A percentile compares a stretch with the other conserved stretches of the same genome.
phyloP scores from a whole-genome alignment of 1,284 basidiomycete genomes.

The Phellinidium pouzarii region DNA sequence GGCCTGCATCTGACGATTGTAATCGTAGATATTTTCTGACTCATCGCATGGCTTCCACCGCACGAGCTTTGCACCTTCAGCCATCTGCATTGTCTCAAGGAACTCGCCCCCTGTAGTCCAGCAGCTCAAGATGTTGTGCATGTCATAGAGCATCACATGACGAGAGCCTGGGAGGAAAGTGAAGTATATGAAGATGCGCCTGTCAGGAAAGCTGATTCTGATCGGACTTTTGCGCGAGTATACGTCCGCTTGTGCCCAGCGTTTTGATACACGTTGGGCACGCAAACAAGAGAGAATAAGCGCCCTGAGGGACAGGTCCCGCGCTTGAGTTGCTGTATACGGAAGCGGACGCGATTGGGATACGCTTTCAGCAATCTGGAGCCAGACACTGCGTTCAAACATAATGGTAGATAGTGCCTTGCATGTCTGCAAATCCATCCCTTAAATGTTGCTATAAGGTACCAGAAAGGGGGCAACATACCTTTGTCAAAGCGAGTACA shows the following conservation, averaged over 20 bases:
- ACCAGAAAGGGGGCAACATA: not conserved
- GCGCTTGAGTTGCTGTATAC: conserved; percentile 7
- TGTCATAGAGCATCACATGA: conserved; percentile 14
- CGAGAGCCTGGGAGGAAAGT: conserved; percentile 13
- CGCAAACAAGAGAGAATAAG: conserved; percentile 11
- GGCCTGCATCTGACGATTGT: not conserved
- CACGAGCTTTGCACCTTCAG: conserved; percentile 1
- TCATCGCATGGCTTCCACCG: conserved; percentile 16
- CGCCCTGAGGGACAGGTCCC: not conserved
- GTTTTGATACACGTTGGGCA: conserved; percentile 12
- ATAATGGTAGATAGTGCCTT: not conserved
- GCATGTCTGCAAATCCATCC: conserved; percentile 13
- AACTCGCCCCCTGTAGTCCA: conserved; percentile 12
- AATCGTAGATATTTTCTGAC: conserved; percentile 8
- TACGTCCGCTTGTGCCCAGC: conserved; percentile 8
- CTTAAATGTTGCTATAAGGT: not conserved
- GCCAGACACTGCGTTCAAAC: conserved; percentile 7
- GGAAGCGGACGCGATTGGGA: conserved; percentile 12
- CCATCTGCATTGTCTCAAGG: not conserved
- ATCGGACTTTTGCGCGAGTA: conserved; percentile 1
- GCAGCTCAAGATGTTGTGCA: conserved; percentile 12
- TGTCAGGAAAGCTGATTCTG: conserved; percentile 11
- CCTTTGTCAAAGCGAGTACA: conserved; percentile 9
- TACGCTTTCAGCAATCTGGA: conserved; percentile 11
- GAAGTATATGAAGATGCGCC: conserved; percentile 13